phyloP scores from a whole-genome alignment of 2,329 filamentous ascomycete species.

The Cadophora malorum region DNA sequence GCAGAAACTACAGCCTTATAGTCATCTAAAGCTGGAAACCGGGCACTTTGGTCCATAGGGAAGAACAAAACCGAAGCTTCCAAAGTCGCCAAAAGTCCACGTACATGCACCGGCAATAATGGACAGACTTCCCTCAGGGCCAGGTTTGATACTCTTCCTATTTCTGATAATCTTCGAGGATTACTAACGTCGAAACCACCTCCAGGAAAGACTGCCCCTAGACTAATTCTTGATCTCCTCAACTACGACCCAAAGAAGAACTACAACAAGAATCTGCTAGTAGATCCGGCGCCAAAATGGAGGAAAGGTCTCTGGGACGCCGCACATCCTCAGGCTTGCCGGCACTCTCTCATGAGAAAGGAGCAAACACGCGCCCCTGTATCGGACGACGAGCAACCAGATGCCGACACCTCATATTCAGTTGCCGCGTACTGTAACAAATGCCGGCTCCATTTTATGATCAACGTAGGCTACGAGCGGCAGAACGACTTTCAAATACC shows the following conservation, averaged over 20 bases:
- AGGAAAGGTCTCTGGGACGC: constrained; percentile 28
- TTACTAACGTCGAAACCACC: constrained; percentile 27
- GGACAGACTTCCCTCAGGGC: constrained; percentile 24
- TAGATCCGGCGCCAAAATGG: constrained; percentile 61
- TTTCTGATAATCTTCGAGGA: not conserved
- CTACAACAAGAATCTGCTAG: constrained; percentile 56
- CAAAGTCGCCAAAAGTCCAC: not conserved
- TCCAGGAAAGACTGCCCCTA: constrained; percentile 58
- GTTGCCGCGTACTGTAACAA: constrained; percentile 65
- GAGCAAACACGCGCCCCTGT: constrained; percentile 55
- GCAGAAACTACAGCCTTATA: not conserved
- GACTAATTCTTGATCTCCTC: constrained; percentile 53
- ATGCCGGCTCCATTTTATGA: constrained; percentile 67
- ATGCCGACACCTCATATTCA: constrained; percentile 54
- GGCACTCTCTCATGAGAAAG: constrained; percentile 65
- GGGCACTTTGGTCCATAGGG: too few species aligned
- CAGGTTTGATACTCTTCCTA: constrained; percentile 29
- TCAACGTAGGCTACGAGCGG: constrained; percentile 60
- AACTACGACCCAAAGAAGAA: constrained; percentile 48
- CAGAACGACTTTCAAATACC: constrained; percentile 43
- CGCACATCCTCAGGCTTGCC: constrained; percentile 50
- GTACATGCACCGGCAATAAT: not conserved
- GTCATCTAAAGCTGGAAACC: too few species aligned
- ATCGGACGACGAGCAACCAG: constrained; percentile 48
- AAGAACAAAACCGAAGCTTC: not conserved